Conservation (phyloP, 805 yeast species). For the Millerozyma acaciae region DNA sequence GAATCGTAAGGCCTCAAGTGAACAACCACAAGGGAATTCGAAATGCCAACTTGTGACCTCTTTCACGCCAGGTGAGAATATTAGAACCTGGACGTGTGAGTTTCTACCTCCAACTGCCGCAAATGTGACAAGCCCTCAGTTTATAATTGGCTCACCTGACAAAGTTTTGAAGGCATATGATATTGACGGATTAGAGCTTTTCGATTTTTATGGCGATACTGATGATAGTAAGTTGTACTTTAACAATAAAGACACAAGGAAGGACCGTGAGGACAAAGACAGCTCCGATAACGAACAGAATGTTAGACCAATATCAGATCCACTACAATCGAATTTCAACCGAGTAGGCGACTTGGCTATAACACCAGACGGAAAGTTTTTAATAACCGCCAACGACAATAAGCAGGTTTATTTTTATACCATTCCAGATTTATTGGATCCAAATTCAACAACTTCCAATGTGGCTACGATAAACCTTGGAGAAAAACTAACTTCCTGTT, state of each 20-base stretch:
- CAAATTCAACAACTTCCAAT: slow-evolving; percentile 30
- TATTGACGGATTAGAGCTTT: slow-evolving; percentile 36
- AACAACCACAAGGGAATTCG: slow-evolving; percentile 11
- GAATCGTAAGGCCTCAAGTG: slow-evolving; percentile 19
- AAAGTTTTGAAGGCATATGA: slow-evolving; percentile 44
- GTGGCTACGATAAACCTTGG: slow-evolving; percentile 48
- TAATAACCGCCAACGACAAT: slow-evolving; percentile 65
- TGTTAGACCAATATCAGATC: slow-evolving; percentile 2
- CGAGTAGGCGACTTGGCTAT: slow-evolving; percentile 69
- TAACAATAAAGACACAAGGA: slow-evolving; percentile 13
- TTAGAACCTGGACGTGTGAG: slow-evolving; percentile 51
- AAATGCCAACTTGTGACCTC: slow-evolving; percentile 21
- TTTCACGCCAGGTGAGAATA: slow-evolving; percentile 37
- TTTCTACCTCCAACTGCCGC: slow-evolving; percentile 51
- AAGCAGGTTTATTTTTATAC: slow-evolving; percentile 59
- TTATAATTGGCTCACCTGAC: slow-evolving; percentile 77
- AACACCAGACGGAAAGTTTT: slow-evolving; percentile 55
- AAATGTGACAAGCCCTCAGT: slow-evolving; percentile 31
- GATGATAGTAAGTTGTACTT: slow-evolving; percentile 15
- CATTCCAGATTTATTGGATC: slow-evolving; percentile 34
- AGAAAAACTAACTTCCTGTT: slow-evolving; percentile 61
- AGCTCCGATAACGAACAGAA: slow-evolving; percentile 2
- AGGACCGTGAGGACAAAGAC: slow-evolving; percentile 5
- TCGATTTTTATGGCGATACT: slow-evolving; percentile 39
- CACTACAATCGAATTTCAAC: slow-evolving; percentile 26